These are phyloP conservation scores for Cladosporium velox DNA, from an alignment of 2,329 filamentous ascomycete genomes.

Conservation along the genomic window DNA sequence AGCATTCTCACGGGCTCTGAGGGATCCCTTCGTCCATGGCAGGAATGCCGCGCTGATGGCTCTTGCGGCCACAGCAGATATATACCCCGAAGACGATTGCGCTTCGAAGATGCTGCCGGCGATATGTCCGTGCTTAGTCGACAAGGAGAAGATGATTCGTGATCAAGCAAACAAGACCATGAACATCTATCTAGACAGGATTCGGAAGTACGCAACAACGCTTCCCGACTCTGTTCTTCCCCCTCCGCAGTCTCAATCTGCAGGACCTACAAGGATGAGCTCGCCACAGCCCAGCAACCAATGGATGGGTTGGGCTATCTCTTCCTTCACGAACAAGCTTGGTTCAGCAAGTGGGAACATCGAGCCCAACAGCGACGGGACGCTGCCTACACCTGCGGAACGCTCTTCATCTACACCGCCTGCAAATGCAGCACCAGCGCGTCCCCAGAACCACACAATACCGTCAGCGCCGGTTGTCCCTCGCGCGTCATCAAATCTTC, in stretches of 20 bases:
- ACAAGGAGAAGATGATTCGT: constrained; percentile 92
- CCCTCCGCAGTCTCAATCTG: constrained; percentile 56
- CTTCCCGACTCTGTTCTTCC: constrained; percentile 82
- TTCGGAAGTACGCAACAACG: constrained; percentile 73
- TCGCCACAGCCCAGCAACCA: constrained; percentile 66
- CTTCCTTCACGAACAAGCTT: constrained; percentile 95
- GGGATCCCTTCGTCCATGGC: constrained; percentile 93
- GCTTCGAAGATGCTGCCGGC: constrained; percentile 80
- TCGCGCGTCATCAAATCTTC: constrained; percentile 33
- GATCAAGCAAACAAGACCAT: constrained; percentile 89
- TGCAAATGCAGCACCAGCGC: constrained; percentile 36
- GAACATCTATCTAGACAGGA: constrained; percentile 78
- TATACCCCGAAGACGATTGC: constrained; percentile 88
- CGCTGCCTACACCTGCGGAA: constrained; percentile 45
- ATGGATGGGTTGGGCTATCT: constrained; percentile 98
- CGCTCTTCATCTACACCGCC: constrained; percentile 55
- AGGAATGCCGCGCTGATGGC: constrained; percentile 87
- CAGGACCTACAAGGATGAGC: constrained; percentile 65
- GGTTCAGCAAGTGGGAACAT: constrained; percentile 85
- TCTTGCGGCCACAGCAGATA: constrained; percentile 78
- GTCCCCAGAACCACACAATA: constrained; percentile 32
- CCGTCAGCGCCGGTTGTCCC: constrained; percentile 35
- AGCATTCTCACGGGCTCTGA: constrained; percentile 83
- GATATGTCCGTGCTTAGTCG: constrained; percentile 80
- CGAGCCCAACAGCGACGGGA: constrained; percentile 57